Base-by-base conservation (phyloP, 2,329 filamentous ascomycete species). In the Calycina marina region DNA sequence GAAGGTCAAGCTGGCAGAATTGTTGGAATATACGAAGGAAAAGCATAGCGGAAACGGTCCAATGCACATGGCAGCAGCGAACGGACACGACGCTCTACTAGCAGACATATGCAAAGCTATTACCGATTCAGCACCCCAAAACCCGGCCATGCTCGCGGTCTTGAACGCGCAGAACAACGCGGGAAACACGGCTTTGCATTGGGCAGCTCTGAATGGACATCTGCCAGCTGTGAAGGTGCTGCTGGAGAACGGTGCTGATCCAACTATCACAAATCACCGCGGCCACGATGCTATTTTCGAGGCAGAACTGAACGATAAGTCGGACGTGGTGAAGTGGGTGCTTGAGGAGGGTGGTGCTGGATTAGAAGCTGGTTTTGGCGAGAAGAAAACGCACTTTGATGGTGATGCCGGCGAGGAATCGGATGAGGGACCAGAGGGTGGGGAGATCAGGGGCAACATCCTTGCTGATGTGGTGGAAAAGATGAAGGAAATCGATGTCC, bases 131-230 rank as follows among this genome's bases (percentile, higher is more conserved):
- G 32, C 48, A 6, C 46, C 47, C 4, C 49, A 52, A 29, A 51
- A 40, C 12, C 39, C 41, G 3, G 35, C 41, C 2, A 46, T 50
- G 43, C 41, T 51, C n/a, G 34, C 63, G 1, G 72, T 77, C 43
- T 55, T 85, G 14, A 78, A 84, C 46, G 61, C 67, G 2, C 64
- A 69, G 39, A 98, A 98, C 50, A 63, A 73, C 40, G 77, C 80
- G 28, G 86, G 85, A 27, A 96, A 94, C 60, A 94, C 88, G 1
- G 72, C 84, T 0, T 63, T 98, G 36, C 90, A 98, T 59, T 96
- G 86, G 86, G 88, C 88, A 0, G 81, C 84, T 0, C 61, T 94
- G 34, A 90, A 92, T 34, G 86, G 86, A 2, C 86, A 94, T 49
- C 61, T 96, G 3, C 70, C 77, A 4, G 71, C 75, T 3, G 83